phyloP scores from a whole-genome alignment of 108 stramenopile species.

The Pseudonitzschia multistriata region DNA sequence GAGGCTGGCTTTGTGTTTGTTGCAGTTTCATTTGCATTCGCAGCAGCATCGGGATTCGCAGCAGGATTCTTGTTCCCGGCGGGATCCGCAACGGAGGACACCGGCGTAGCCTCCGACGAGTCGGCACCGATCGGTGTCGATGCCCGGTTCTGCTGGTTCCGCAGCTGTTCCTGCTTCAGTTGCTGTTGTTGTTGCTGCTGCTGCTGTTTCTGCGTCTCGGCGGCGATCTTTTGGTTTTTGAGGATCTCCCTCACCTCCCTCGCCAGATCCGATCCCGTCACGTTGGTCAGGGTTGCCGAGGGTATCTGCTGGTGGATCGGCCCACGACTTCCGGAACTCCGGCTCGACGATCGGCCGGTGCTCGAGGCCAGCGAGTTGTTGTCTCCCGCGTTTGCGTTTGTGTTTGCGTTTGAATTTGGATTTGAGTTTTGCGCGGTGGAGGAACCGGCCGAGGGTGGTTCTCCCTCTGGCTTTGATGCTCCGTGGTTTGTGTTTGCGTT shows the following conservation, averaged over 20 bases:
- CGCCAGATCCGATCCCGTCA: constrained; percentile 56
- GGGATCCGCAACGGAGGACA: constrained; percentile 4
- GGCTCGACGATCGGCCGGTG: constrained; percentile 12
- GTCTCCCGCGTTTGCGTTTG: not conserved
- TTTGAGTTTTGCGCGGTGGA: not conserved
- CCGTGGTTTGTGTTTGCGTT: not conserved
- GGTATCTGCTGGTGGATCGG: constrained; percentile 13
- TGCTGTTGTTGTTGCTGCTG: constrained; percentile 10
- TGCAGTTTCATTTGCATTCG: not conserved
- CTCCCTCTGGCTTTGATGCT: not conserved
- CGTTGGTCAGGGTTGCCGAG: constrained; percentile 56
- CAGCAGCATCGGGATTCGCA: not conserved
- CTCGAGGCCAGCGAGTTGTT: constrained; percentile 18
- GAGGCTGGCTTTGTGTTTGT: not conserved
- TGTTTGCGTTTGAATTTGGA: not conserved
- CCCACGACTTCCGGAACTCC: constrained; percentile 10
- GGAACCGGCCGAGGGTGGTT: not conserved
- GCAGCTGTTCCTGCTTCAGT: constrained; percentile 4
- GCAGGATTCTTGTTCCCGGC: not conserved
- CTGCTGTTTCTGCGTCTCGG: constrained; percentile 19
- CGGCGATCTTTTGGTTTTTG: constrained; percentile 40
- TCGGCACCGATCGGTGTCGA: constrained; percentile 2
- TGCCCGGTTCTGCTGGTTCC: constrained; percentile 5
- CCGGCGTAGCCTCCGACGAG: constrained; percentile 19
- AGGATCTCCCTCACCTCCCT: constrained; percentile 60